Conservation (phyloP, 2,329 filamentous ascomycete species). For the Thermomyces lanuginosus region DNA sequence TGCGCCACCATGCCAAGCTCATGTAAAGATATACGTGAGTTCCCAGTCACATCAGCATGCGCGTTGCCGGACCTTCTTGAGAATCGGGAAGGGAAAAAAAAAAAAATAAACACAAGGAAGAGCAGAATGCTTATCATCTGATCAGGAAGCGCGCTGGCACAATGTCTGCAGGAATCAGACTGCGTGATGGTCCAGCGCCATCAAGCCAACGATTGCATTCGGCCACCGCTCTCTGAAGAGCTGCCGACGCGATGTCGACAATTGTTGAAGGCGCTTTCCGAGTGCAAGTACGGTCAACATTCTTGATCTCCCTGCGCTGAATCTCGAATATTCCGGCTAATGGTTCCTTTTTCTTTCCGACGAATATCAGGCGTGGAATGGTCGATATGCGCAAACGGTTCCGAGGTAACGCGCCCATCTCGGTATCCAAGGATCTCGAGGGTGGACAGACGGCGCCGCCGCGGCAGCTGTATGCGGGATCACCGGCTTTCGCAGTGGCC, state of each 20-base stretch:
- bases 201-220: constrained; percentile 72
- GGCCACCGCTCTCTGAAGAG: constrained; percentile 60
- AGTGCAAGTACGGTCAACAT: constrained; percentile 62
- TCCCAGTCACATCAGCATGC: too few species aligned
- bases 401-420: constrained; percentile 76
- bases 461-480: constrained; percentile 65
- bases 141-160: constrained; percentile 72
- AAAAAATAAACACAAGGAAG: too few species aligned
- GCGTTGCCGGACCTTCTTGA: too few species aligned
- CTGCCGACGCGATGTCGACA: constrained; percentile 83
- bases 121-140: constrained; percentile 2
- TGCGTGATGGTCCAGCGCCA: constrained; percentile 89
- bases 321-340: neutral
- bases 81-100: too few species aligned
- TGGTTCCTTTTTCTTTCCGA: neutral
- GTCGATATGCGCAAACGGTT: constrained; percentile 99
- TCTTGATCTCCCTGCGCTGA: neutral
- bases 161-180: constrained; percentile 91
- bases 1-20: constrained; percentile 64
- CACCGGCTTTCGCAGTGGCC: constrained; percentile 51
- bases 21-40: constrained; percentile 88
- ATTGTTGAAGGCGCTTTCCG: constrained; percentile 78
- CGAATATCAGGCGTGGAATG: constrained; percentile 51
- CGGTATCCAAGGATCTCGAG: constrained; percentile 48
- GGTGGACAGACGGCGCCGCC: constrained; percentile 29